Evolutionary conservation across 2,329 filamentous ascomycete species (phyloP).

Genomic region (Cyphellophora europaea): DNA sequence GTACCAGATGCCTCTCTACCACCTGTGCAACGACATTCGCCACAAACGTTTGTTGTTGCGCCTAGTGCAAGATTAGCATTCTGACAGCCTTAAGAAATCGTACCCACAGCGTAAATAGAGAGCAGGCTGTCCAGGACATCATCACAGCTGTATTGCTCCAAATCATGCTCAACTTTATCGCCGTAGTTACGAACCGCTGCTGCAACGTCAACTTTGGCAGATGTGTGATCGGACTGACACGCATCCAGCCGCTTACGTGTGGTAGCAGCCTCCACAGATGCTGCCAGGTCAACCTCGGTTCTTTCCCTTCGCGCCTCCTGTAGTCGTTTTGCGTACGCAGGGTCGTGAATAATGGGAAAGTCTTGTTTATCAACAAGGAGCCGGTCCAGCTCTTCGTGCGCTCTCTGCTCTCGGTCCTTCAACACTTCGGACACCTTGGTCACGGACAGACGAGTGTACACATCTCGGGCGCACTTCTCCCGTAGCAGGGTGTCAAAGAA

Average conservation of each 20-base stretch:
- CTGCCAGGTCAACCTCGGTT: too few relatives aligned
- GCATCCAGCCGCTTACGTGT: too few relatives aligned
- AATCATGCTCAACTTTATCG: constrained; percentile 31
- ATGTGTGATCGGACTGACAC: too few relatives aligned
- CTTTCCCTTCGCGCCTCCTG: too few relatives aligned
- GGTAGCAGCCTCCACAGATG: too few relatives aligned
- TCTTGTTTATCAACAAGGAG: too few relatives aligned
- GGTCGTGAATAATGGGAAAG: too few relatives aligned
- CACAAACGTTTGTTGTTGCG: constrained; percentile 1
- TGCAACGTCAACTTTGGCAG: constrained; percentile 25
- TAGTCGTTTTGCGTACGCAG: too few relatives aligned
- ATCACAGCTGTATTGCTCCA: background rate
- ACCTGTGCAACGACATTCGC: background rate
- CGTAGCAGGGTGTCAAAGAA: background rate
- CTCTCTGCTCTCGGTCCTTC: too few relatives aligned
- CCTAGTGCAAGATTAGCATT: background rate
- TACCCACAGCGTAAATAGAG: constrained; percentile 36
- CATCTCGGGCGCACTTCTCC: too few relatives aligned
- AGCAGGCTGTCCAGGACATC: constrained; percentile 32
- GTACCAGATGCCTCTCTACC: background rate
- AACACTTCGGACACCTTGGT: background rate
- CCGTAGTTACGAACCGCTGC: constrained; percentile 16
- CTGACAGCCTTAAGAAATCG: background rate
- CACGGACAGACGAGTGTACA: background rate
- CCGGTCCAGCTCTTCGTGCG: too few relatives aligned